These are phyloP conservation scores for Arthrocladium fulminans DNA, from an alignment of 2,329 filamentous ascomycete genomes.

Conservation along the genomic window DNA sequence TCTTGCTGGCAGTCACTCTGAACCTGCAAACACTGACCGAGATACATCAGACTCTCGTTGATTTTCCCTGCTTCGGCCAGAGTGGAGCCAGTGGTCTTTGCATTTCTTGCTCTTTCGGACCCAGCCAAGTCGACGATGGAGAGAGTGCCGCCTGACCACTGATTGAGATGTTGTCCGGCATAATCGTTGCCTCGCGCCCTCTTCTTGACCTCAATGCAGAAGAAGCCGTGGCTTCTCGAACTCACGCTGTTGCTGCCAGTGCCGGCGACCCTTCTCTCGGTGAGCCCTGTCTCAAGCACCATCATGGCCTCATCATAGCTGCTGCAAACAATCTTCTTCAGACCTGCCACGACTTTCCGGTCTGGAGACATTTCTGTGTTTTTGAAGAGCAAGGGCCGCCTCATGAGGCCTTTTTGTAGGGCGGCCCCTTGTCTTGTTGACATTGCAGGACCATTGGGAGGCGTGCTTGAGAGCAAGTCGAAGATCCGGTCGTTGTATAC, in stretches of 20 bases:
- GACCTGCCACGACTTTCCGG: conserved; percentile 85
- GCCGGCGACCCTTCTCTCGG: conserved; percentile 77
- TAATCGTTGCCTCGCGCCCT: conserved; percentile 46
- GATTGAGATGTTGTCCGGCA: conserved; percentile 57
- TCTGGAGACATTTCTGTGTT: conserved; percentile 79
- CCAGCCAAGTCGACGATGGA: conserved; percentile 32
- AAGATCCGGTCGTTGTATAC: conserved; percentile 98
- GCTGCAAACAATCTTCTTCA: conserved; percentile 81
- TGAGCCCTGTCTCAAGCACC: conserved; percentile 79
- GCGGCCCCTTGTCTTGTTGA: conserved; percentile 36
- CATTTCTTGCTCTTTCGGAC: conserved; percentile 84
- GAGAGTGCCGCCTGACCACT: conserved; percentile 27
- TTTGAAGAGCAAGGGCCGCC: conserved; percentile 85
- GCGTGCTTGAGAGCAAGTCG: conserved; percentile 64
- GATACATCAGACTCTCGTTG: conserved; percentile 96
- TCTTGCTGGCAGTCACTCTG: conserved; percentile 66
- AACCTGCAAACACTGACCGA: conserved; percentile 93
- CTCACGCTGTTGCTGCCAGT: conserved; percentile 90
- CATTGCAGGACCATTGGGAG: conserved; percentile 33
- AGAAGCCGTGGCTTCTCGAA: conserved; percentile 90
- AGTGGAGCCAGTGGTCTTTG: conserved; percentile 87
- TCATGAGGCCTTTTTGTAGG: conserved; percentile 57
- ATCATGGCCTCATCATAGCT: conserved; percentile 75
- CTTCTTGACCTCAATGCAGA: conserved; percentile 91
- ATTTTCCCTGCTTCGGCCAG: conserved; percentile 96